phyloP scores from a whole-genome alignment of 2,329 filamentous ascomycete genomes.

The Beauveria medogensis region DNA sequence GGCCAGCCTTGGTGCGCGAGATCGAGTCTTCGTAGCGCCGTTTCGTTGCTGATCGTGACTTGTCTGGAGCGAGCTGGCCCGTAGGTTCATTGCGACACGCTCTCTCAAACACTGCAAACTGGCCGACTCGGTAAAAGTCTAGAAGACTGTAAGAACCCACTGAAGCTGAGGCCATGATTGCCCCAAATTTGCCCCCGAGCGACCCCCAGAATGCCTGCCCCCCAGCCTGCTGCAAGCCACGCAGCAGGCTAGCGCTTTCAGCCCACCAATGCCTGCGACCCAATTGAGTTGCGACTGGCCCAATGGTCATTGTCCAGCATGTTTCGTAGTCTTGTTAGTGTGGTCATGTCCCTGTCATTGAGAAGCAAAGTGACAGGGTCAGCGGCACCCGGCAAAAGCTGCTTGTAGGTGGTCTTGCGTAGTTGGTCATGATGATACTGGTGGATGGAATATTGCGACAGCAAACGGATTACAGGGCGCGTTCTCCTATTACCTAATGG shows the following conservation, averaged over 20 bases:
- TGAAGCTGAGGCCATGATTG: conserved; percentile 8
- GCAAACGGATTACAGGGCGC: neutral
- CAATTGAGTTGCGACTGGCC: neutral
- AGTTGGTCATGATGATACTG: neutral
- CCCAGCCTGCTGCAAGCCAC: conserved; percentile 7
- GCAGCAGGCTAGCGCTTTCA: neutral
- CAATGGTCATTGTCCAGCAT: neutral
- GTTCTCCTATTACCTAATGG: too few relatives aligned
- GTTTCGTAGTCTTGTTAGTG: neutral
- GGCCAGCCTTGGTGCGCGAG: neutral
- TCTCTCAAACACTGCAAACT: neutral
- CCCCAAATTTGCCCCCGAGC: neutral
- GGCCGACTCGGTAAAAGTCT: neutral
- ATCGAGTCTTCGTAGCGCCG: neutral
- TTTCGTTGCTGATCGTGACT: neutral
- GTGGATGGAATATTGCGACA: neutral
- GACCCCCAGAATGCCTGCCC: neutral
- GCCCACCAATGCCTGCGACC: neutral
- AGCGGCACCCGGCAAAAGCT: neutral
- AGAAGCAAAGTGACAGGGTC: conserved; percentile 2
- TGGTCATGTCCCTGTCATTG: conserved; percentile 1
- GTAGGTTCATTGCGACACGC: neutral
- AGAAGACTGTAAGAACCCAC: neutral
- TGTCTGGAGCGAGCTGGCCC: neutral
- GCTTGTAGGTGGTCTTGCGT: neutral